phyloP scores from a whole-genome alignment of 345 rosid genomes.

The Syzygium grande region DNA sequence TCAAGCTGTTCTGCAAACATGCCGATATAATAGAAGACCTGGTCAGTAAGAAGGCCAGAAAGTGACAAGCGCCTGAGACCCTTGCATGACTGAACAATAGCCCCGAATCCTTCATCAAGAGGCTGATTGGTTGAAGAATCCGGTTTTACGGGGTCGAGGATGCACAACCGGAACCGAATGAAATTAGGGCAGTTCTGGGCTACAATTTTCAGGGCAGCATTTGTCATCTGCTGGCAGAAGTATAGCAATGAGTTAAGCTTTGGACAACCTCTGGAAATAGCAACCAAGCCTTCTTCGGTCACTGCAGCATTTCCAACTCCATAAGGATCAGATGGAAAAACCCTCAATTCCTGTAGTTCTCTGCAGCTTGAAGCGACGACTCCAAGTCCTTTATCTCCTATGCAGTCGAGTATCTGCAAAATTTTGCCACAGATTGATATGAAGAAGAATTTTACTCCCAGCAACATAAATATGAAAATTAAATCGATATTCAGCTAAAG shows the following conservation, averaged over 20 bases:
- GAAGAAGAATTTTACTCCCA: neutral
- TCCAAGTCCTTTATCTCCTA: constrained; percentile 83
- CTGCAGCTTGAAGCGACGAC: constrained; percentile 74
- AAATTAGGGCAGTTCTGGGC: constrained; percentile 85
- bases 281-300: constrained; percentile 83
- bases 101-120: constrained; percentile 96
- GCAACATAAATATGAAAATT: neutral
- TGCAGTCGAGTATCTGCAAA: constrained; percentile 80
- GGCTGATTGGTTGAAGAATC: constrained; percentile 67
- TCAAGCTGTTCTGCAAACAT: constrained; percentile 77
- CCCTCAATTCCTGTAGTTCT: constrained; percentile 81
- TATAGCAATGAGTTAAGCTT: constrained; percentile 79
- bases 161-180: constrained; percentile 72
- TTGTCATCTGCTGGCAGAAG: constrained; percentile 97
- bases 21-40: constrained; percentile 83
- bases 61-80: constrained; percentile 64
- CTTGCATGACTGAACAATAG: constrained; percentile 72
- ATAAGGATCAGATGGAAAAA: constrained; percentile 78
- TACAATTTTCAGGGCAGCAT: constrained; percentile 75
- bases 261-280: constrained; percentile 73
- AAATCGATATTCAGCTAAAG: neutral
- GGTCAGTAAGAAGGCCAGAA: constrained; percentile 71
- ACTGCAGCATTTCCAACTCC: constrained; percentile 54
- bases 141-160: constrained; percentile 62
- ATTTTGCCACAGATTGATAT: constrained; percentile 1